Percentiles rank a stretch among this genome's conserved stretches.
phyloP scores from a whole-genome alignment of 306 rosid species.

The Citrullus amarus region DNA sequence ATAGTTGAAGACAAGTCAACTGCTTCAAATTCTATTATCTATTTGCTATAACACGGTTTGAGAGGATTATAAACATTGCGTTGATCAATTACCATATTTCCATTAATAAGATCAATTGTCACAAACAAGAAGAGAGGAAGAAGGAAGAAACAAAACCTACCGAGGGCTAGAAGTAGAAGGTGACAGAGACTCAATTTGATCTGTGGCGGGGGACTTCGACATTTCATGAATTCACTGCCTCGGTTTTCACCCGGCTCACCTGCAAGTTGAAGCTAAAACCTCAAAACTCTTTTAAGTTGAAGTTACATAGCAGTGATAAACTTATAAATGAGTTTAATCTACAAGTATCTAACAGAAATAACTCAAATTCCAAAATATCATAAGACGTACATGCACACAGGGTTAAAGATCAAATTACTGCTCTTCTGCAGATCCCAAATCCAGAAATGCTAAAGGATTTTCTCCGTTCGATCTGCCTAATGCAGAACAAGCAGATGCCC shows the following conservation, averaged over 20 bases:
- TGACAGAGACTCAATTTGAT: constrained; percentile 22
- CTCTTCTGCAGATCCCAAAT: neutral
- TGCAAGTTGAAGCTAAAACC: constrained; percentile 18
- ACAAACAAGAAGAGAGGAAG: neutral
- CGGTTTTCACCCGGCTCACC: constrained; percentile 31
- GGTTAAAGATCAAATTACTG: neutral
- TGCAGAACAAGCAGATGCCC: constrained; percentile 35
- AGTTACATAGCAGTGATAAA: neutral
- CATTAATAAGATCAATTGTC: neutral
- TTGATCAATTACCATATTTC: neutral
- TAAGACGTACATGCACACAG: neutral
- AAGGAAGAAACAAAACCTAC: constrained; percentile 26
- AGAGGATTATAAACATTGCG: neutral
- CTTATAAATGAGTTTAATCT: neutral
- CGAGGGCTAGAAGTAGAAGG: constrained; percentile 31
- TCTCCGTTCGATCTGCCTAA: neutral
- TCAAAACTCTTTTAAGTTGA: neutral
- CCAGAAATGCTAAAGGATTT: neutral
- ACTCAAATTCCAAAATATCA: neutral
- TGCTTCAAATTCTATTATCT: neutral
- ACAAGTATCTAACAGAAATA: neutral
- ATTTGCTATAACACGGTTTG: neutral
- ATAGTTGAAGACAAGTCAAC: neutral
- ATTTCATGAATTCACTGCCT: constrained; percentile 43
- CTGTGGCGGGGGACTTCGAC: constrained; percentile 57